phyloP scores from a whole-genome alignment of 2,329 filamentous ascomycete species.

The Leptosphaerulina australis region DNA sequence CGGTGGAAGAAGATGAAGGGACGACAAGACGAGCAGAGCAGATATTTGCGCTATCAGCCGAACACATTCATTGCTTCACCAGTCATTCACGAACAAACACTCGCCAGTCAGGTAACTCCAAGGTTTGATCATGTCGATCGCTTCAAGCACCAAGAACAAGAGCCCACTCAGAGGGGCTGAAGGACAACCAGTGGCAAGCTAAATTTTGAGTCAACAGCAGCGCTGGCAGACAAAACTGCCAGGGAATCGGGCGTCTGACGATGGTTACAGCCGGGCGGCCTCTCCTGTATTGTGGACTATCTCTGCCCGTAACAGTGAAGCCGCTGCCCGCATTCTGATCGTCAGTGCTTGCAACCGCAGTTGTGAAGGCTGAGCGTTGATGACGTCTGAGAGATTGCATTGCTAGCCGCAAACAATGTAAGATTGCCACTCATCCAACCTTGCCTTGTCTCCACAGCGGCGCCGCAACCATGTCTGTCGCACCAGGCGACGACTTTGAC shows the following conservation, averaged over 20 bases:
- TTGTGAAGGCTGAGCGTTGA: slow-evolving; percentile 10
- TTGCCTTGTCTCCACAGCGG: slow-evolving; percentile 7
- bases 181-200: slow-evolving; percentile 14
- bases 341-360: slow-evolving; percentile 11
- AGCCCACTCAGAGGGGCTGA: slow-evolving; percentile 15
- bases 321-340: slow-evolving; percentile 8
- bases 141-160: slow-evolving; percentile 12
- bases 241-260: slow-evolving; percentile 10
- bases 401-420: slow-evolving; percentile 7
- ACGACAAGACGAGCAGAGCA: not conserved
- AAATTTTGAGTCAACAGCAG: slow-evolving; percentile 9
- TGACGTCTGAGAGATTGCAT: slow-evolving; percentile 12
- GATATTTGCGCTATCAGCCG: not conserved
- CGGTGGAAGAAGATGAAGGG: not conserved
- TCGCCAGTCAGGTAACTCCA: slow-evolving; percentile 4
- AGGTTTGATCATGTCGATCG: slow-evolving; percentile 16
- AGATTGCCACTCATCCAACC: slow-evolving; percentile 4
- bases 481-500: slow-evolving; percentile 12
- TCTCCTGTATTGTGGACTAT: not conserved
- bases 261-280: slow-evolving; percentile 7
- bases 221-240: slow-evolving; percentile 4
- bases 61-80: not conserved
- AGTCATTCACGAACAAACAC: not conserved
- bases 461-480: slow-evolving; percentile 16
- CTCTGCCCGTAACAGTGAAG: slow-evolving; percentile 1